A percentile compares a stretch with the other conserved stretches of the same genome.
phyloP scores from a whole-genome alignment of 768 basidiomycete species.

The Nidula microcarpa region DNA sequence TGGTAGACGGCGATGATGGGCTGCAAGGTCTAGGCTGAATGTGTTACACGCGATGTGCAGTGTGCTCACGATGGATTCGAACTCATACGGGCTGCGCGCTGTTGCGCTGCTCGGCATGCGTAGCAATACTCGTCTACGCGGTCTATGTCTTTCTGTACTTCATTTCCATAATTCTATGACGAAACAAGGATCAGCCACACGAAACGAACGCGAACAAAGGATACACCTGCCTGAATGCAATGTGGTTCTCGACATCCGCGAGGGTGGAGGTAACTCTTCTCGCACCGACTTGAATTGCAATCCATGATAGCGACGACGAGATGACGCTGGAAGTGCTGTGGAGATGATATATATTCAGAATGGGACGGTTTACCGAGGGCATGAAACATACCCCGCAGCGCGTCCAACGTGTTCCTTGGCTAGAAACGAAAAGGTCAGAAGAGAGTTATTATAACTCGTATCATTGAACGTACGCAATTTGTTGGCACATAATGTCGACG shows the following conservation, averaged over 20 bases:
- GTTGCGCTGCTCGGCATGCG: constrained; percentile 60
- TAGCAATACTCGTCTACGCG: constrained; percentile 69
- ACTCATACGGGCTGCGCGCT: constrained; percentile 23
- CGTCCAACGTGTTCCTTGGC: constrained; percentile 76
- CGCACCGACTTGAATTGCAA: constrained; percentile 63
- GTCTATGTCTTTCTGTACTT: constrained; percentile 69
- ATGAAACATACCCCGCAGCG: constrained; percentile 57
- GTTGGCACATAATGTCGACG: constrained; percentile 57
- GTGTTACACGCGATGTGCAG: not conserved
- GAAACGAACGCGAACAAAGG: not conserved
- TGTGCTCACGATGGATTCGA: constrained; percentile 2
- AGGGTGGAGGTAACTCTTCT: constrained; percentile 60
- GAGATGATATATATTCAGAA: constrained; percentile 3
- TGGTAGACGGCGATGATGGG: not conserved
- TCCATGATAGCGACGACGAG: constrained; percentile 71
- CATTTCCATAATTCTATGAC: constrained; percentile 59
- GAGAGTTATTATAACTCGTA: not conserved
- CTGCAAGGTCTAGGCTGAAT: not conserved
- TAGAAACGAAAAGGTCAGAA: constrained; percentile 18
- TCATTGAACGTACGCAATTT: constrained; percentile 59
- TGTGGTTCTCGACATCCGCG: constrained; percentile 46
- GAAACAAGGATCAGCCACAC: not conserved
- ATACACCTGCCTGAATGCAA: constrained; percentile 54
- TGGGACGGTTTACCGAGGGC: constrained; percentile 5
- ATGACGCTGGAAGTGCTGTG: constrained; percentile 78